phyloP scores from a whole-genome alignment of 169 alveolate genomes.

The Eimeria mitis region DNA sequence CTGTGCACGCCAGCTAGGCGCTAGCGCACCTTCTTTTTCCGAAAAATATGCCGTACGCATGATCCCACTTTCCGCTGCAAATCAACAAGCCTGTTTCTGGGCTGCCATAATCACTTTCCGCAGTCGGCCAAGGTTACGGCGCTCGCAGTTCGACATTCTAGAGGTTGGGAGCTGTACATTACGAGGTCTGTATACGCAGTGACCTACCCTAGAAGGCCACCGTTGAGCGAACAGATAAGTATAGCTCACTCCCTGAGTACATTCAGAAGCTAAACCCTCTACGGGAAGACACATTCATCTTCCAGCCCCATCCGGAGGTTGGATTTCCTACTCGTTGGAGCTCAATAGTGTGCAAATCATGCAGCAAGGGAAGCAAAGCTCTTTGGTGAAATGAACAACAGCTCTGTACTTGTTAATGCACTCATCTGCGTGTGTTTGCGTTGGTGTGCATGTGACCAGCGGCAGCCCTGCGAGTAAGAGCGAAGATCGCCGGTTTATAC shows the following conservation, averaged over 20 bases:
- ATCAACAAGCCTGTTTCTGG: neutral
- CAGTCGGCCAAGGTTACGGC: neutral
- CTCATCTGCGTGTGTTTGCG: neutral
- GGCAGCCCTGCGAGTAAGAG: neutral
- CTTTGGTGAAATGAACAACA: neutral
- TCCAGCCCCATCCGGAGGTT: neutral
- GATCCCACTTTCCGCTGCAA: neutral
- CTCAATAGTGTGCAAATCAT: neutral
- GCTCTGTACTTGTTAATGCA: neutral
- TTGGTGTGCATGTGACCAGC: neutral
- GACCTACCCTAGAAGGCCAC: neutral
- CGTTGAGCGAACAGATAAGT: neutral
- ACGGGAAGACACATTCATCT: neutral
- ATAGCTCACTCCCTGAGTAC: conserved; percentile 4
- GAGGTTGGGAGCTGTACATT: no score
- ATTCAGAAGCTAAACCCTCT: neutral
- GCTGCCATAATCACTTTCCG: neutral
- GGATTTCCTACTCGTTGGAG: no score
- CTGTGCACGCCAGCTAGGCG: neutral
- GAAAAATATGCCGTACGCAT: neutral
- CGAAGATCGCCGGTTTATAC: neutral
- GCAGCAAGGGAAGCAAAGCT: neutral
- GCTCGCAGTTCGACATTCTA: neutral
- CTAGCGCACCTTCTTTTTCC: neutral
- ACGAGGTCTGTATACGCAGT: neutral